Conservation (phyloP, 169 alveolate genomes). For the Prorocentrum cordatum region DNA sequence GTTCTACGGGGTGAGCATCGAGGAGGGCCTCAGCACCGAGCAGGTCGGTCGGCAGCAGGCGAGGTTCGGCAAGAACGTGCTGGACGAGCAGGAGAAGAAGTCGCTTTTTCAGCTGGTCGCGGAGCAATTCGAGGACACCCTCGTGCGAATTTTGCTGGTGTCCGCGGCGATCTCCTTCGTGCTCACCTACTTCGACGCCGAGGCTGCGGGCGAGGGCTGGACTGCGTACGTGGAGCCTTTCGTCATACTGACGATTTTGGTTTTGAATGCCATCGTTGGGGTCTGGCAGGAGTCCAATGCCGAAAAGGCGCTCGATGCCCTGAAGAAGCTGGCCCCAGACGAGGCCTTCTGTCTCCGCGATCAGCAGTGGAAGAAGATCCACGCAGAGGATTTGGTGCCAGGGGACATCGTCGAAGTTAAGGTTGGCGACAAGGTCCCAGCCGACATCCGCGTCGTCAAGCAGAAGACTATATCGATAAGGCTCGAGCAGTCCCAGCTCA, state of each 20-base stretch:
- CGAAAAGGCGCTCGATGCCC: slow-evolving; percentile 93
- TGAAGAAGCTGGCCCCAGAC: slow-evolving; percentile 90
- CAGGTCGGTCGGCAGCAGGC: slow-evolving; percentile 37
- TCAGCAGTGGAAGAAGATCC: slow-evolving; percentile 87
- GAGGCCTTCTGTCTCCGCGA: slow-evolving; percentile 87
- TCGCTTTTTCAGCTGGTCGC: slow-evolving; percentile 33
- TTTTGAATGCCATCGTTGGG: slow-evolving; percentile 94
- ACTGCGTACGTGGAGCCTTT: slow-evolving; percentile 94
- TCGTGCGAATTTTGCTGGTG: slow-evolving; percentile 82
- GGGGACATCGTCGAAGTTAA: slow-evolving; percentile 95
- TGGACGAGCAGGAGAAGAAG: slow-evolving; percentile 62
- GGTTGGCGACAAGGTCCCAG: slow-evolving; percentile 84
- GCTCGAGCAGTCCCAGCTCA: slow-evolving; percentile 80
- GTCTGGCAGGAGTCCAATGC: slow-evolving; percentile 98
- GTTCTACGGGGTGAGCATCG: neutral
- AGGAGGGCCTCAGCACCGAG: slow-evolving; percentile 14
- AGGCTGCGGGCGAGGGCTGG: slow-evolving; percentile 83
- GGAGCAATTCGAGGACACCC: slow-evolving; percentile 62
- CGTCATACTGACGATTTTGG: slow-evolving; percentile 77
- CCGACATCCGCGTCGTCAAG: slow-evolving; percentile 13
- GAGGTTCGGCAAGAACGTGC: slow-evolving; percentile 15
- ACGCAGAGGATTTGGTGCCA: slow-evolving; percentile 88
- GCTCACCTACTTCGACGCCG: slow-evolving; percentile 85
- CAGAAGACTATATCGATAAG: slow-evolving; percentile 17
- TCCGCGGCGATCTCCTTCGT: slow-evolving; percentile 94